These are phyloP conservation scores for Fraxinus paxiana DNA, from an alignment of 305 asterid genomes.

Conservation along the genomic window DNA sequence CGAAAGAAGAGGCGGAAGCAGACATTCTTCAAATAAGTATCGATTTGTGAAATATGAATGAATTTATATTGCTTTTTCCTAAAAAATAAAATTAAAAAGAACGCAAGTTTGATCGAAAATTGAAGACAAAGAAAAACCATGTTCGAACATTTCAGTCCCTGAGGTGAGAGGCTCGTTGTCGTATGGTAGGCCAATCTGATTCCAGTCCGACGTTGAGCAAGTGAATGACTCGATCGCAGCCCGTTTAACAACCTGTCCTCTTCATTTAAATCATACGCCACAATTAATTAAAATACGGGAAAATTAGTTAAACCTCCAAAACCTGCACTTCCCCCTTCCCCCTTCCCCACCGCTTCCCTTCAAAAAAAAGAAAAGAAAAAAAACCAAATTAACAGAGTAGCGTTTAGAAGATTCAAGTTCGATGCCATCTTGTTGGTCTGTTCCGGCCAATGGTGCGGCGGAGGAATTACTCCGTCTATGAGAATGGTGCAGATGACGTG, in stretches of 20 bases:
- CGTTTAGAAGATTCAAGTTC: constrained; percentile 27
- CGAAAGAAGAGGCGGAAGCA: neutral
- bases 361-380: neutral
- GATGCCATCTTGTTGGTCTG: constrained; percentile 59
- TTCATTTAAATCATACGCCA: neutral
- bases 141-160: neutral
- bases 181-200: neutral
- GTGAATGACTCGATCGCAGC: neutral
- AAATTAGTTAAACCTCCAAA: neutral
- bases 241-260: neutral
- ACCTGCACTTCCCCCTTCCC: neutral
- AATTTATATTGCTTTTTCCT: neutral
- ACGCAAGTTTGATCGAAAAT: neutral
- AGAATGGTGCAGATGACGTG: constrained; percentile 96
- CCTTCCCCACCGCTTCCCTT: neutral
- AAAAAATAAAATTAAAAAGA: neutral
- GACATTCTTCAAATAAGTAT: neutral
- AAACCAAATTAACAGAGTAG: neutral
- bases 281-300: neutral
- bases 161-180: neutral
- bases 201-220: neutral
- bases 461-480: constrained; percentile 58
- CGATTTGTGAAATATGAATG: neutral
- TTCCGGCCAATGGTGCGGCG: constrained; percentile 64
- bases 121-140: neutral